Base-by-base conservation (phyloP, 495 filamentous ascomycete genomes). In the Penicillium flavigenum region DNA sequence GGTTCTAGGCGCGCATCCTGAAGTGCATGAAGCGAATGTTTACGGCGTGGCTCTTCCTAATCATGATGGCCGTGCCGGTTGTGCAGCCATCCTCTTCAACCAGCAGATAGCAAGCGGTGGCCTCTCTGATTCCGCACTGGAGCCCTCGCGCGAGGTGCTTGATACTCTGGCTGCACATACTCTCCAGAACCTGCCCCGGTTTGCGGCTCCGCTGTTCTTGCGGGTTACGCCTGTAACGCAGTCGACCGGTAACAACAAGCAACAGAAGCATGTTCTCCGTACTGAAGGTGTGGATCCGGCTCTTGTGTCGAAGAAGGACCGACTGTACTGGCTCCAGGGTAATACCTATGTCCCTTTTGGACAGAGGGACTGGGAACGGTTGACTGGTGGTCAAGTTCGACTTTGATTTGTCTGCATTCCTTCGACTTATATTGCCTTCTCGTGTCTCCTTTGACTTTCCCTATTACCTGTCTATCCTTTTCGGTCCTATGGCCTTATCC, bases 61-160 rank as follows among this genome's bases (percentile, higher is more conserved):
- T 36, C 91, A 95, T 63, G 92, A 97, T 59, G 92, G 92, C 8
- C 80, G 90, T 6, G 91, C 90, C 0, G 92, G 92, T 3, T 96
- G 92, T 63, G 91, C 88, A 0, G 86, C 88, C 11, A 62, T 95
- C 6, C 71, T 86, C 2, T 73, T 88, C 44, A 69, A 81, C 20
- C 71, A 76, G 27, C 73, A 76, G 36, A 63, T 75, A 2, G 58
- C 69, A 41, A 67, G 63, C n/a, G 73, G 70, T 1, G 56, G 54
- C 11, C 45, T 56, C 1, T 63, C 73, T 0, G 65, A 54, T 11
- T 10, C 60, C 5, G 66, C 71, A 14, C 22, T 70, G 26, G 60
- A 73, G 24, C 76, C 73, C 1, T 61, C 69, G 2, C 67, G 75
- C 3, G 69, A 75, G 24, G 56, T 82, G 0, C 70, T 92, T 7